Evolutionary conservation across 345 rosid genomes (phyloP), one percentile per base, ranked within the genome.

Genomic region (Erysimum cheiranthoides): DNA sequence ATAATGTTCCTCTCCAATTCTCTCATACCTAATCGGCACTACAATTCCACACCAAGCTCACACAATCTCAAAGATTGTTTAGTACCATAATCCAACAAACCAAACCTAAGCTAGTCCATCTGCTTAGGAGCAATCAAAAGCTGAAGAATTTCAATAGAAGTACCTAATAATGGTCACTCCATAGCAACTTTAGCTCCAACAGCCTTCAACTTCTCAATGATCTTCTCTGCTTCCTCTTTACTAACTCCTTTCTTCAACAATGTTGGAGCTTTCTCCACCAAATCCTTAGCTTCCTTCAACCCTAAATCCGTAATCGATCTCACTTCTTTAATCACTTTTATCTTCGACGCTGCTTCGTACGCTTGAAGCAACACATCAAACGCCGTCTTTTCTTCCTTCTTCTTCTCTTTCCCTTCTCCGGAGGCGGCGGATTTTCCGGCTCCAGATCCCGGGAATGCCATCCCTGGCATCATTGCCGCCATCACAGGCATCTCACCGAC

Each of bases 391-490:
- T 83, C 92, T 79, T 54, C 91, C 69, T 80, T 80, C 74, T 82
- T 88, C 78, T 77, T 87, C 81, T 86, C 90, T 10, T 53, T 42
- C 4, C 64, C 90, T 47, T 75, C 83, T 11, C 75, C 86, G 3
- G 78, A 80, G 6, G 70, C 85, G 11, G 77, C 77, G 4, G 74
- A 85, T 51, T 73, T 78, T 7, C 84, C 86, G 10, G 74, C 82
- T 81, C 60, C 64, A 30, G 85, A 80, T 47, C 87, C 85, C 46
- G 82, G 70, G 9, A 90, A 82, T 10, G 87, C 86, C 92, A 86
- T 86, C 30, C 98, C 98, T 0, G 97, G 97, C 93, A 94, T 88
- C 97, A 92, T 90, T 71, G 93, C 70, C 17, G 86, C 92, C 97
- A 94, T 92, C 46, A 77, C 77, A 32, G 97, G 99, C 91, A 89